These are phyloP conservation scores for Puccinia triticina DNA, from an alignment of 1,284 basidiomycete species.

Conservation along the genomic window DNA sequence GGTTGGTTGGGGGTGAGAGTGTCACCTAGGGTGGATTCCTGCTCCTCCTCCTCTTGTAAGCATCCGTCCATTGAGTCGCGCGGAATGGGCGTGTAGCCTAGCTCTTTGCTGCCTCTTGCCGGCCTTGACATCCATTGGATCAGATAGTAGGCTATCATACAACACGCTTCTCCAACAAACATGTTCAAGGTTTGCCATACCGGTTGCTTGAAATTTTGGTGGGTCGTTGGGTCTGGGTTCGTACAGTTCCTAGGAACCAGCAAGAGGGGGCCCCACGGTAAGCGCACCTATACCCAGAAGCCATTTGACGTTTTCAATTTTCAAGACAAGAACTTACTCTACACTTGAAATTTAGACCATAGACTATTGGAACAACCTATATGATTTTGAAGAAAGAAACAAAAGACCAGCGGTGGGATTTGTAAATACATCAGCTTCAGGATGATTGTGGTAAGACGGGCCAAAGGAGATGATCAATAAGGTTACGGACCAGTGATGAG, in stretches of 20 bases:
- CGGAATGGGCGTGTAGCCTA: not conserved
- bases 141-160: slow-evolving; percentile 65
- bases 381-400: not conserved
- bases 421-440: not conserved
- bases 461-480: not conserved
- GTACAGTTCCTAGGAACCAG: slow-evolving; percentile 36
- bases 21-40: not conserved
- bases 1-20: not conserved
- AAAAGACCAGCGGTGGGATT: not conserved
- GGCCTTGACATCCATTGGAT: slow-evolving; percentile 54
- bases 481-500: slow-evolving; percentile 17
- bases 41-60: not conserved
- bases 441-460: not conserved
- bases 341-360: slow-evolving; percentile 67
- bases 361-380: slow-evolving; percentile 45
- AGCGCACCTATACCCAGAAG: slow-evolving; percentile 85
- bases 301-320: slow-evolving; percentile 64
- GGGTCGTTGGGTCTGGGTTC: slow-evolving; percentile 32
- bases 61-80: slow-evolving; percentile 13
- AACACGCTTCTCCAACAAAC: slow-evolving; percentile 64
- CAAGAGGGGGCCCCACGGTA: slow-evolving; percentile 60
- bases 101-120: not conserved
- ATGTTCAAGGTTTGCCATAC: slow-evolving; percentile 92
- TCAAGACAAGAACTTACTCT: slow-evolving; percentile 68
- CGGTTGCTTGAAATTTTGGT: slow-evolving; percentile 53